phyloP scores from a whole-genome alignment of 2,329 filamentous ascomycete genomes.

The Colletotrichum sp. region DNA sequence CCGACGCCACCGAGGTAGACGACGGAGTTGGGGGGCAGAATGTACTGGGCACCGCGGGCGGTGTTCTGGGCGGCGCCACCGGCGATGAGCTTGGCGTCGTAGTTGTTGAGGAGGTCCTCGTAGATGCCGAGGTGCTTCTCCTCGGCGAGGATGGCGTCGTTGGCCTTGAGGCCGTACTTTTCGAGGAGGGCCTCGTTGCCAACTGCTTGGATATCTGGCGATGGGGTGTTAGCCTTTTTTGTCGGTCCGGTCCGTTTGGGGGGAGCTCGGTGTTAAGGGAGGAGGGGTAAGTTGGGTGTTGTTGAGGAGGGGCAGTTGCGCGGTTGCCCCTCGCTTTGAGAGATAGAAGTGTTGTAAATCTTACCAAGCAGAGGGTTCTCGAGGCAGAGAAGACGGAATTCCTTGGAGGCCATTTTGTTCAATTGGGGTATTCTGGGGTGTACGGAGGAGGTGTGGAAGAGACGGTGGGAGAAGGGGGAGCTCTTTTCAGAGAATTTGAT shows the following conservation, averaged over 20 bases:
- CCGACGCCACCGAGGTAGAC: conserved; percentile 94
- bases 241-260: background rate
- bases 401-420: conserved; percentile 75
- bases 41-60: conserved; percentile 94
- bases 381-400: conserved; percentile 88
- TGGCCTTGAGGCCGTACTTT: conserved; percentile 93
- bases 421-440: conserved; percentile 24
- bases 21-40: conserved; percentile 87
- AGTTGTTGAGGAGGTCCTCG: conserved; percentile 92
- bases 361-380: conserved; percentile 97
- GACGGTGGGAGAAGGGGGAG: background rate
- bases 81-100: conserved; percentile 91
- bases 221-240: background rate
- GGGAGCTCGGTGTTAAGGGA: conserved; percentile 10
- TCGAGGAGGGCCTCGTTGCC: conserved; percentile 85
- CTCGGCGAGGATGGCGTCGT: conserved; percentile 97
- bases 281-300: conserved; percentile 6
- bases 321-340: background rate
- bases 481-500: conserved; percentile 31
- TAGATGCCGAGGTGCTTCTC: conserved; percentile 89
- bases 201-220: conserved; percentile 83
- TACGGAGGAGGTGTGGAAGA: conserved; percentile 13
- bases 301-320: background rate
- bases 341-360: conserved; percentile 25
- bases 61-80: conserved; percentile 98